Conservation (phyloP, 1,139 yeast genomes). For the Scheffersomyces stambukii region DNA sequence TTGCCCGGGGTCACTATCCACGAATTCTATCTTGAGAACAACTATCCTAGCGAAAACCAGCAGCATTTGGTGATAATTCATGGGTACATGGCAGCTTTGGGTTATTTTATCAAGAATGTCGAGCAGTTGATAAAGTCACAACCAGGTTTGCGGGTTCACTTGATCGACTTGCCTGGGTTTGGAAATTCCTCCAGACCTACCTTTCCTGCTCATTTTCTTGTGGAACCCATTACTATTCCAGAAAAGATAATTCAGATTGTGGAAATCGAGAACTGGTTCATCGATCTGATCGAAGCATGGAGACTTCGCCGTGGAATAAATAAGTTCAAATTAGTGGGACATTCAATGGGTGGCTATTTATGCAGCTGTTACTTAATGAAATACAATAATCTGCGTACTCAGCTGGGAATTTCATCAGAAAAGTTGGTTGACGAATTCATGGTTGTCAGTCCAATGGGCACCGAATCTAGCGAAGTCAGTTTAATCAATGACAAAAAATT, state of each 20-base stretch:
- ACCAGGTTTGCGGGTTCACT: slow-evolving; percentile 30
- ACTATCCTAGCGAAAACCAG: slow-evolving; percentile 12
- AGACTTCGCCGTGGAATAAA: slow-evolving; percentile 21
- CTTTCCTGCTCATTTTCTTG: slow-evolving; percentile 30
- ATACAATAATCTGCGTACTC: slow-evolving; percentile 29
- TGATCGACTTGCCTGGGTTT: slow-evolving; percentile 43
- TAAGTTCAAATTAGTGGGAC: slow-evolving; percentile 32
- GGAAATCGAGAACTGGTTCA: slow-evolving; percentile 40
- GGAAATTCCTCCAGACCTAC: slow-evolving; percentile 42
- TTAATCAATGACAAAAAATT: slow-evolving; percentile 28
- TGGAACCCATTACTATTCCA: slow-evolving; percentile 16
- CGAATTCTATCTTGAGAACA: slow-evolving; percentile 33
- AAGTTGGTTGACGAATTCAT: slow-evolving; percentile 27
- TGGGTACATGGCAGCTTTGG: slow-evolving; percentile 48
- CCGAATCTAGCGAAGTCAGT: slow-evolving; percentile 36
- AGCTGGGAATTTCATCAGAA: slow-evolving; percentile 8
- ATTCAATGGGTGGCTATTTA: slow-evolving; percentile 46
- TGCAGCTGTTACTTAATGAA: slow-evolving; percentile 40
- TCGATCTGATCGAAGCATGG: slow-evolving; percentile 39
- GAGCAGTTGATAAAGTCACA: slow-evolving; percentile 30
- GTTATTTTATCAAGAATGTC: slow-evolving; percentile 38
- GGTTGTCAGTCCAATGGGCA: slow-evolving; percentile 45
- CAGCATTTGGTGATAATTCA: slow-evolving; percentile 34
- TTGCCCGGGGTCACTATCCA: slow-evolving; percentile 31
- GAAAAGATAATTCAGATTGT: slow-evolving; percentile 31